These are phyloP conservation scores for Lignosus rhinocerotis DNA, from an alignment of 1,284 basidiomycete genomes.

Conservation along the genomic window DNA sequence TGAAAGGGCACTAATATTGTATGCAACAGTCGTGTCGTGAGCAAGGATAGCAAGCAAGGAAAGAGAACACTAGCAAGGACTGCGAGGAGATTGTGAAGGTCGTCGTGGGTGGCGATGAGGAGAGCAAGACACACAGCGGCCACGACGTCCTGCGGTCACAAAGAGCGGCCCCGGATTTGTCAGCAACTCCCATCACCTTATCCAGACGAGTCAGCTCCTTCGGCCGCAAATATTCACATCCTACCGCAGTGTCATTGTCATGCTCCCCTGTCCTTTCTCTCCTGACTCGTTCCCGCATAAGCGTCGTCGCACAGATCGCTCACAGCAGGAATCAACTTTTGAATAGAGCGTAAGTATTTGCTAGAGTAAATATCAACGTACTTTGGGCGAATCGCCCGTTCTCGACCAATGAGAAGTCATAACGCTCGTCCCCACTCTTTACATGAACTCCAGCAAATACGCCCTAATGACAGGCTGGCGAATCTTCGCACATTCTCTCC, in stretches of 20 bases:
- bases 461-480: too few species aligned
- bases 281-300: neutral
- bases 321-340: neutral
- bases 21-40: neutral
- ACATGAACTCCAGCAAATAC: too few species aligned
- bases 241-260: constrained; percentile 1
- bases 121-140: constrained; percentile 12
- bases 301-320: neutral
- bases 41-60: neutral
- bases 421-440: too few species aligned
- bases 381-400: too few species aligned
- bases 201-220: constrained; percentile 11
- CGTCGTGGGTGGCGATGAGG: constrained; percentile 21
- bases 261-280: neutral
- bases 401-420: too few species aligned
- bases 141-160: constrained; percentile 23
- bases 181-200: constrained; percentile 20
- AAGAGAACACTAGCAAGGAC: constrained; percentile 7
- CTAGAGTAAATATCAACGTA: neutral
- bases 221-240: neutral
- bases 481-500: too few species aligned
- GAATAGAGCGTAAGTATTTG: neutral
- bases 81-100: constrained; percentile 7
- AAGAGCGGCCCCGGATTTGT: constrained; percentile 19
- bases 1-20: neutral